Evolutionary conservation across 2,329 filamentous ascomycete species (phyloP).

Genomic region (Colletotrichum caudatum): DNA sequence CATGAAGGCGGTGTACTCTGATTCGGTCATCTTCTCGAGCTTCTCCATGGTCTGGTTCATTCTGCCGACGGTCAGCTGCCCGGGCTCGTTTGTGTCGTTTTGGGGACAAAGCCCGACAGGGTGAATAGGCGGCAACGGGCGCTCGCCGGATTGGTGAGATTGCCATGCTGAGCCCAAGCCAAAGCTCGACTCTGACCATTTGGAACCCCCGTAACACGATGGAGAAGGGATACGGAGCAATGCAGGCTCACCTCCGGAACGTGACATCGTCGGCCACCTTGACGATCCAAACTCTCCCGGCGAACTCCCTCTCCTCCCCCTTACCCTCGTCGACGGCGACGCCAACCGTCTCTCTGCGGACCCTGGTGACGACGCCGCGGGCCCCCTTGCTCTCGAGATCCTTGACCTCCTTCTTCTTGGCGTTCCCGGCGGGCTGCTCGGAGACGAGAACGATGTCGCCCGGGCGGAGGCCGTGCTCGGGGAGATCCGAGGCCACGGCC

Average conservation of each 20-base stretch:
- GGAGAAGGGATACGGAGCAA: neutral
- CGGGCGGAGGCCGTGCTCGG: slow-evolving; percentile 79
- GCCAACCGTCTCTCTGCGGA: slow-evolving; percentile 68
- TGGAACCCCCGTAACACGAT: neutral
- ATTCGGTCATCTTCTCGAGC: slow-evolving; percentile 67
- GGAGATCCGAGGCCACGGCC: slow-evolving; percentile 74
- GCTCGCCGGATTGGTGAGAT: neutral
- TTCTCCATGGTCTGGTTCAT: slow-evolving; percentile 74
- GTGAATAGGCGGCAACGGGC: neutral
- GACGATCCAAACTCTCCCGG: slow-evolving; percentile 70
- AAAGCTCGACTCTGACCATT: neutral
- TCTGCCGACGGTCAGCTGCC: slow-evolving; percentile 48
- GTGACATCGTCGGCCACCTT: slow-evolving; percentile 78
- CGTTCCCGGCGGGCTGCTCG: slow-evolving; percentile 79
- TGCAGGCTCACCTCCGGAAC: slow-evolving; percentile 63
- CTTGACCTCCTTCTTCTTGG: slow-evolving; percentile 78
- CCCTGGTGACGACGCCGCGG: slow-evolving; percentile 77
- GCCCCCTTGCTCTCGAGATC: slow-evolving; percentile 77
- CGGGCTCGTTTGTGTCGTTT: neutral
- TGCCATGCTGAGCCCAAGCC: neutral
- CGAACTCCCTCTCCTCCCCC: slow-evolving; percentile 58
- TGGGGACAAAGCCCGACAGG: neutral
- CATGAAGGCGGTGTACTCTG: slow-evolving; percentile 70
- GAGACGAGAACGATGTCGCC: slow-evolving; percentile 84
- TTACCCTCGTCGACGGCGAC: slow-evolving; percentile 78